A percentile compares a stretch with the other conserved stretches of the same genome.
These are phyloP conservation scores for Aphanomyces invadans DNA, from an alignment of 352 stramenopile species.

Conservation along the genomic window DNA sequence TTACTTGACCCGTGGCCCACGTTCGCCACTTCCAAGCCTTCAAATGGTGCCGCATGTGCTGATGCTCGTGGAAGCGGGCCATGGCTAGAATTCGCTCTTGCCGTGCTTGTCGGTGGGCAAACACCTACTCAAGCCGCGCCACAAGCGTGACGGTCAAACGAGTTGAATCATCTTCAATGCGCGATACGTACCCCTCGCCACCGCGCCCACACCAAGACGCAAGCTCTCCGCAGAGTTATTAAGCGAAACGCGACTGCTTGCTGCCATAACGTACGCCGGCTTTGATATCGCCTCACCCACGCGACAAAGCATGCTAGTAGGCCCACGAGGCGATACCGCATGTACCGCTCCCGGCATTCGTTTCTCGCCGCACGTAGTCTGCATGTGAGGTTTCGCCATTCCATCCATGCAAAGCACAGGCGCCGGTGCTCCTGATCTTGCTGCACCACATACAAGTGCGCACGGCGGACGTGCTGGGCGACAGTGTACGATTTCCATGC, in stretches of 20 bases:
- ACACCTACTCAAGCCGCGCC: background rate
- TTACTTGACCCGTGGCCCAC: background rate
- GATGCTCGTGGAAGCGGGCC: background rate
- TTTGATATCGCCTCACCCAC: background rate
- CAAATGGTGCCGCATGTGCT: background rate
- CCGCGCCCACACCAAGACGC: background rate
- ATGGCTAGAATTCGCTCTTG: background rate
- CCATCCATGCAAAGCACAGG: background rate
- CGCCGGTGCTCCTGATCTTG: background rate
- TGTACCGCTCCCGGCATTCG: background rate
- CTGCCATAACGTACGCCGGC: background rate
- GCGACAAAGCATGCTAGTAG: constrained; percentile 1
- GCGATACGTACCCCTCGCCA: background rate
- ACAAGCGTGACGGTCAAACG: background rate
- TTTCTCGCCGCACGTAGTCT: background rate
- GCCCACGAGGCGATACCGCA: background rate
- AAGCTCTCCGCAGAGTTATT: background rate
- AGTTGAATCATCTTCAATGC: background rate
- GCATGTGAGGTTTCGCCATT: background rate
- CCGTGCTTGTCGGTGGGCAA: background rate
- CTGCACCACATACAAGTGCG: background rate
- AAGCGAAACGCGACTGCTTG: background rate
- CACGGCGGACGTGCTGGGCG: background rate
- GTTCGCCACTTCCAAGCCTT: background rate
- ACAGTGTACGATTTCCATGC: background rate